A percentile compares a stretch with the other conserved stretches of the same genome.
Evolutionary conservation across 371 early-diverging fungal genomes (phyloP).

Genomic region (Vairimorpha apis): DNA sequence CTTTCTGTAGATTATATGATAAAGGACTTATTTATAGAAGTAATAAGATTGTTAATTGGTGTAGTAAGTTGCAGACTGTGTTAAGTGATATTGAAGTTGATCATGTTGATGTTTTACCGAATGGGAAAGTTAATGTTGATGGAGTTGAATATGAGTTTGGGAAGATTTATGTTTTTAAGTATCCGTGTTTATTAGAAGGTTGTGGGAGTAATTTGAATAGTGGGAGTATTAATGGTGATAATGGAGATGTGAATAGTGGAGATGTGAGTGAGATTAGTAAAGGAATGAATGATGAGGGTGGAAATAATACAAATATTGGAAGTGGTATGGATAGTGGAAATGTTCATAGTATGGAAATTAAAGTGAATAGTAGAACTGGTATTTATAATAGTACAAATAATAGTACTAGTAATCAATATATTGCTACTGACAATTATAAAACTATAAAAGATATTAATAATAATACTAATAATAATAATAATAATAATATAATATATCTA

Average conservation of each 20-base stretch:
- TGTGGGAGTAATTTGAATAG: not conserved
- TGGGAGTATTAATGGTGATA: too few relatives aligned
- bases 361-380: too few relatives aligned
- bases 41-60: conserved; percentile 94
- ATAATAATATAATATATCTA: not conserved
- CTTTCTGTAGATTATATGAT: conserved; percentile 85
- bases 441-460: not conserved
- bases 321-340: too few relatives aligned
- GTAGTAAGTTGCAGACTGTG: conserved; percentile 85
- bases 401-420: not conserved
- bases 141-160: conserved; percentile 91
- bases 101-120: conserved; percentile 47
- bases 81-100: conserved; percentile 84
- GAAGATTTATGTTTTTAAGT: conserved; percentile 71
- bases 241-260: too few relatives aligned
- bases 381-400: too few relatives aligned
- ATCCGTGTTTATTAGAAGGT: conserved; percentile 17
- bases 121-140: conserved; percentile 52
- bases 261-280: too few relatives aligned
- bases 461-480: not conserved
- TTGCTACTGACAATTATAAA: not conserved
- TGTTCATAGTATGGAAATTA: too few relatives aligned
- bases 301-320: too few relatives aligned
- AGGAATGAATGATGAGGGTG: too few relatives aligned
- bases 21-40: conserved; percentile 93